A percentile compares a stretch with the other conserved stretches of the same genome.
Evolutionary conservation across 2,329 filamentous ascomycete genomes (phyloP).

Genomic region (Trichoderma aggressivum): DNA sequence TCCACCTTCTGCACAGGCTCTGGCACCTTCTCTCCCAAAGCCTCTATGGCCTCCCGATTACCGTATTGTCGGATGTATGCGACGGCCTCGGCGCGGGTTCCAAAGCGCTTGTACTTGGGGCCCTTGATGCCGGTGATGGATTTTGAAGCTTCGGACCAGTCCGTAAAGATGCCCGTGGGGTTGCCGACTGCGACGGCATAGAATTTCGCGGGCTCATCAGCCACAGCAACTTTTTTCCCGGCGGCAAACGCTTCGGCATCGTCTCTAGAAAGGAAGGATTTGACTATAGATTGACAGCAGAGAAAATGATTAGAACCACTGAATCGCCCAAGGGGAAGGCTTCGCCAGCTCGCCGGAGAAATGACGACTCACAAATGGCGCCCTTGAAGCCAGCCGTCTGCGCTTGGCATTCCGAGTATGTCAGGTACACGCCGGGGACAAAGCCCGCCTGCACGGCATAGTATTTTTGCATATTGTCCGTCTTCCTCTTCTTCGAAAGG

Average conservation of each 20-base stretch:
- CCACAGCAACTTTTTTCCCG: conserved; percentile 47
- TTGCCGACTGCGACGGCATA: conserved; percentile 61
- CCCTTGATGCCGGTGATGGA: conserved; percentile 73
- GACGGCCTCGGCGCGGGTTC: conserved; percentile 68
- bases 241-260: conserved; percentile 78
- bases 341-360: too few species aligned
- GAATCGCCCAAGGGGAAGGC: too few species aligned
- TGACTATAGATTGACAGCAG: conserved; percentile 51
- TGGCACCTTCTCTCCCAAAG: conserved; percentile 34
- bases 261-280: conserved; percentile 68
- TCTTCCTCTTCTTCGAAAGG: conserved; percentile 47
- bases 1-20: conserved; percentile 16
- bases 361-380: conserved; percentile 59
- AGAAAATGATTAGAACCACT: conserved; percentile 1
- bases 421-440: conserved; percentile 58
- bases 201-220: conserved; percentile 46
- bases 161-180: conserved; percentile 56
- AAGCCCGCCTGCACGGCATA: conserved; percentile 60
- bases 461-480: conserved; percentile 51
- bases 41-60: conserved; percentile 42
- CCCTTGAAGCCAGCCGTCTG: conserved; percentile 61
- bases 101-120: conserved; percentile 67
- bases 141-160: conserved; percentile 66
- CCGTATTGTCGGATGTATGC: conserved; percentile 62
- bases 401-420: conserved; percentile 58